Base-by-base conservation (phyloP, 2,329 filamentous ascomycete genomes). In the Cercospora canescens region DNA sequence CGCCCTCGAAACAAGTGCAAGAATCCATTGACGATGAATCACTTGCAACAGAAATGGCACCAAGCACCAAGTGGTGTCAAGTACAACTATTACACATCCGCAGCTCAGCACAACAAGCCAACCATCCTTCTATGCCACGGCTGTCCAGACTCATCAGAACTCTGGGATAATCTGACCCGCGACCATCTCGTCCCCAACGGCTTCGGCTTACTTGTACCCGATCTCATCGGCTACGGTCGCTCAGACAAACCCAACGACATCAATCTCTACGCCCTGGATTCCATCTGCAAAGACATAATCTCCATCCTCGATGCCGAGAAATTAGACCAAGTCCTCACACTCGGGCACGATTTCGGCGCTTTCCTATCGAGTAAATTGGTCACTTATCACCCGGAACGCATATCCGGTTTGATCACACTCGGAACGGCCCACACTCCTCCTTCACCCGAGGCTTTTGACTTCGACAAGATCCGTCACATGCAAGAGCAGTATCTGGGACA, bases 321-420 rank as follows among this genome's bases (percentile, higher is more conserved):
- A 5, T 54, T 80, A 21, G 34, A 67, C 37, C 71, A 73, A 41
- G 75, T 77, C 39, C 74, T 84, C 60, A 76, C 79, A 1, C 73
- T 84, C 30, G 83, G 83, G 55, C 83, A 85, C 66, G 83, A 86
- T 71, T 85, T 82, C 81, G 83, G 83, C 41, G 77, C 78, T 16
- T 63, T 61, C 6, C 63, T 81, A 5, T 78, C 80, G 0, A 77
- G 79, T 61, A 77, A 81, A n/a, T 57, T 83, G 4, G 81, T 79
- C 69, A 76, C 80, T 55, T 79, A 78, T 67, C 70, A 80, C 56
- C 81, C 79, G 0, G 73, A 78, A 1, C 76, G 80, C 5, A 76
- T 82, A 2, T 56, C 70, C 4, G 82, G 79, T 9, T 67, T 84
- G 2, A 72, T 80, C 11, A 75, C 82, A 64, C 65, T 84, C 18